Conservation (phyloP, 2,329 filamentous ascomycete species). For the Alternaria sp. region DNA sequence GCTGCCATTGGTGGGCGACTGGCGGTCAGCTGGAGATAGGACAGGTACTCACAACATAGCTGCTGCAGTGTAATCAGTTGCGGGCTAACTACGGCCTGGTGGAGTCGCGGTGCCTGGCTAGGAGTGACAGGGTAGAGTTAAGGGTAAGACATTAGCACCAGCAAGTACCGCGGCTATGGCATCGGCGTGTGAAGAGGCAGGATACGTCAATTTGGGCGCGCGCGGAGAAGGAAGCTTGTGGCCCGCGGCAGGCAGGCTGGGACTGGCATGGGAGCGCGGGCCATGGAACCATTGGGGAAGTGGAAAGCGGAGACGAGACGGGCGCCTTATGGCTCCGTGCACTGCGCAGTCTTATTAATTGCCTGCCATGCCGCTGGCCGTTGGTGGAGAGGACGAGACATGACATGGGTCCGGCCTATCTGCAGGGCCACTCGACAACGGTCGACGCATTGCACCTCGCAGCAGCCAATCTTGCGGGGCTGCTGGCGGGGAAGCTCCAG, state of each 20-base stretch:
- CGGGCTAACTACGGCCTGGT: constrained; percentile 7
- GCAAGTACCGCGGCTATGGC: neutral
- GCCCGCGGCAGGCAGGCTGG: neutral
- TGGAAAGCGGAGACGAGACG: constrained; percentile 13
- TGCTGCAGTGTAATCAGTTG: constrained; percentile 33
- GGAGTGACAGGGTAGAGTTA: constrained; percentile 16
- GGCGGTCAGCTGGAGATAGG: constrained; percentile 18
- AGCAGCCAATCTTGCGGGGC: constrained; percentile 10
- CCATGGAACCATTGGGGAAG: constrained; percentile 21
- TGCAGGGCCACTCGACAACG: constrained; percentile 2
- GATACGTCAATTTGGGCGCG: constrained; percentile 4
- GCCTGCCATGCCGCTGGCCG: neutral
- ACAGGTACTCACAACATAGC: constrained; percentile 46
- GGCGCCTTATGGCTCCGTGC: constrained; percentile 12
- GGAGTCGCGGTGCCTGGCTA: constrained; percentile 13
- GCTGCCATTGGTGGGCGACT: constrained; percentile 33
- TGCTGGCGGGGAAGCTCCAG: constrained; percentile 9
- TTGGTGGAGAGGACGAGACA: neutral
- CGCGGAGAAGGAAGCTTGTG: constrained; percentile 8
- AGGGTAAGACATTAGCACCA: constrained; percentile 5
- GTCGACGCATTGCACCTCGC: neutral
- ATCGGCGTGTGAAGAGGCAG: neutral
- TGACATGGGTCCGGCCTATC: neutral
- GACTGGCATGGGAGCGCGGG: constrained; percentile 9
- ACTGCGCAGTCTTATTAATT: neutral